Evolutionary conservation across 257 asterid species (phyloP).

Genomic region (Forsythia suspensa): DNA sequence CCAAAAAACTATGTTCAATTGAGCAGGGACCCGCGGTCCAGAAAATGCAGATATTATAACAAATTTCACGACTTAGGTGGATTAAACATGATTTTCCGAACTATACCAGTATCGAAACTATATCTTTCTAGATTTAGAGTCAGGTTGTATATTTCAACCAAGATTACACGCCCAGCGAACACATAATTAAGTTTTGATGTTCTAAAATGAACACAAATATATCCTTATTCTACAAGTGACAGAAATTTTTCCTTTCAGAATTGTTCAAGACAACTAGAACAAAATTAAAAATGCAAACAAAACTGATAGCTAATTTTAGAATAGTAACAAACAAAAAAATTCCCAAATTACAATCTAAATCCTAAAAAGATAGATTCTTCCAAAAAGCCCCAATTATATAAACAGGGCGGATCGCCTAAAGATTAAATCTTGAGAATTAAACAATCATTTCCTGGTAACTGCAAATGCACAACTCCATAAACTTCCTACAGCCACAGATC

Average conservation of each 20-base stretch:
- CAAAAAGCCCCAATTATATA: conserved; percentile 5
- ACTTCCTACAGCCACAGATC: conserved; percentile 38
- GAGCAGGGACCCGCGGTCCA: neutral
- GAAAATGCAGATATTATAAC: neutral
- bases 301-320: conserved; percentile 17
- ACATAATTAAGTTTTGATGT: conserved; percentile 6
- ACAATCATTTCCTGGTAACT: conserved; percentile 1
- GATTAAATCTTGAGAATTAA: conserved; percentile 23
- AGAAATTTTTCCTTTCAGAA: neutral
- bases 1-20: neutral
- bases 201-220: neutral
- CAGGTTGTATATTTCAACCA: too few species aligned
- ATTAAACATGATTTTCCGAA: neutral
- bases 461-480: conserved; percentile 17
- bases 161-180: neutral
- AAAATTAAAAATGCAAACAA: conserved; percentile 7
- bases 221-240: conserved; percentile 9
- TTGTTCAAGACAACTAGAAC: conserved; percentile 8
- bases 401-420: conserved; percentile 23
- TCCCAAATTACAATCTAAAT: neutral
- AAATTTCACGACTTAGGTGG: neutral
- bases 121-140: neutral
- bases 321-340: neutral
- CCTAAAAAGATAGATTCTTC: neutral
- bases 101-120: neutral